These are phyloP conservation scores for Heimioporus sp. DNA, from an alignment of 768 basidiomycete genomes.

Conservation along the genomic window DNA sequence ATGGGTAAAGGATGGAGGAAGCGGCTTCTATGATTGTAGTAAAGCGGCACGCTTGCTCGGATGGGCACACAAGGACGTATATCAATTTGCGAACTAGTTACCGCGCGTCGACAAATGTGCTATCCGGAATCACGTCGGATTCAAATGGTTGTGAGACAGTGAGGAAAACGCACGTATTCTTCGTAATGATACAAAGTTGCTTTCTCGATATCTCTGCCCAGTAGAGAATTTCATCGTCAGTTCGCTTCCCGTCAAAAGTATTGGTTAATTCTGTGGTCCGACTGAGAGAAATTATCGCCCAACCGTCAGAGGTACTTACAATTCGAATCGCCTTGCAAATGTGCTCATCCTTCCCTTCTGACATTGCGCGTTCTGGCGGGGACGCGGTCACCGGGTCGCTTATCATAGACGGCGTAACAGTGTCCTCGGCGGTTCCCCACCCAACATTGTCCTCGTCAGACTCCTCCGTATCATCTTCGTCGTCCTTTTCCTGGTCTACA, in stretches of 20 bases:
- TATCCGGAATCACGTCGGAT: slow-evolving; percentile 26
- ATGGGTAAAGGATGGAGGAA: slow-evolving; percentile 38
- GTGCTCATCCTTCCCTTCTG: slow-evolving; percentile 69
- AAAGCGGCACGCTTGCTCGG: slow-evolving; percentile 63
- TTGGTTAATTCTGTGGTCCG: slow-evolving; percentile 67
- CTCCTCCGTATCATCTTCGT: slow-evolving; percentile 35
- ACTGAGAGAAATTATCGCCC: neutral
- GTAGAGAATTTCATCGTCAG: slow-evolving; percentile 92
- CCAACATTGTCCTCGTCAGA: slow-evolving; percentile 47
- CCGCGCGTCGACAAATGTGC: neutral
- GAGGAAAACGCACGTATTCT: slow-evolving; percentile 60
- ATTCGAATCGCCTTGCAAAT: slow-evolving; percentile 74
- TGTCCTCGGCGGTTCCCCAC: slow-evolving; percentile 50
- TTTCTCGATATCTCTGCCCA: slow-evolving; percentile 81
- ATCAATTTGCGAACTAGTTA: neutral
- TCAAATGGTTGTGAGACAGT: neutral
- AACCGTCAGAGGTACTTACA: slow-evolving; percentile 44
- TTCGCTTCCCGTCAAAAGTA: slow-evolving; percentile 92
- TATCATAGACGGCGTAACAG: slow-evolving; percentile 63
- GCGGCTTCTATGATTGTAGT: slow-evolving; percentile 59
- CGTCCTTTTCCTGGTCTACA: slow-evolving; percentile 32
- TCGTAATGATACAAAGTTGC: slow-evolving; percentile 85
- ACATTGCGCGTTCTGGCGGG: slow-evolving; percentile 81
- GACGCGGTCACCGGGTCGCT: slow-evolving; percentile 81
- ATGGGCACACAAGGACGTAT: slow-evolving; percentile 52